Percentiles rank a stretch among this genome's conserved stretches.
phyloP scores from a whole-genome alignment of 2,329 filamentous ascomycete genomes.

The Diplodia seriata region DNA sequence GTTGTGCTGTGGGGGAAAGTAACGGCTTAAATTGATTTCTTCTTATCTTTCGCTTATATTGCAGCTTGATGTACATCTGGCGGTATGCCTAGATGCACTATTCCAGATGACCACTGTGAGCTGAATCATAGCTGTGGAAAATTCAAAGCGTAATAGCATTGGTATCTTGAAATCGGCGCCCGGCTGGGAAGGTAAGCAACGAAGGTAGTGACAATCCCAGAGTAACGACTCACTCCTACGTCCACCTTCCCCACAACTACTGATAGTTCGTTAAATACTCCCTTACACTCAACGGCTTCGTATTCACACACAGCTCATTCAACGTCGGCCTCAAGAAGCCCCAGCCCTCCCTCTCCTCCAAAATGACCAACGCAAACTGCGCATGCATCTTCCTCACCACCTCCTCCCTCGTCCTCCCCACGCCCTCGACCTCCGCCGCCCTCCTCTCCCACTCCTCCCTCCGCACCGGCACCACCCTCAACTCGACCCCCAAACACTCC shows the following conservation, averaged over 20 bases:
- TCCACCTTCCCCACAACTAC: not conserved
- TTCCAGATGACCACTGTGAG: too few species aligned
- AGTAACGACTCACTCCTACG: too few species aligned
- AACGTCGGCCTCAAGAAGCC: not conserved
- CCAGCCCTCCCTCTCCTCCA: slow-evolving; percentile 32
- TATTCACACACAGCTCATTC: slow-evolving; percentile 28
- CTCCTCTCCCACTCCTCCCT: slow-evolving; percentile 11
- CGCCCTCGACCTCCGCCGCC: not conserved
- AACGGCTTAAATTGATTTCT: too few species aligned
- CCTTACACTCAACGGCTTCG: slow-evolving; percentile 27
- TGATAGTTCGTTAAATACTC: slow-evolving; percentile 10
- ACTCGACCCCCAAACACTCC: slow-evolving; percentile 13
- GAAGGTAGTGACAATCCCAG: too few species aligned
- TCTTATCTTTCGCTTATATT: too few species aligned
- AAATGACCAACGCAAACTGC: slow-evolving; percentile 34
- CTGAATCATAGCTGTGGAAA: too few species aligned
- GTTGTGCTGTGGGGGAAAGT: too few species aligned
- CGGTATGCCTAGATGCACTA: too few species aligned
- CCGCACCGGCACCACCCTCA: not conserved
- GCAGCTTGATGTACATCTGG: too few species aligned
- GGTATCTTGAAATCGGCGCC: too few species aligned
- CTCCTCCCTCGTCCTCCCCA: slow-evolving; percentile 32
- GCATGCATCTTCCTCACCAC: slow-evolving; percentile 34
- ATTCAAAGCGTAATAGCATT: too few species aligned
- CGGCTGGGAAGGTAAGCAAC: too few species aligned